These are phyloP conservation scores for Lecanicillium sp. DNA, from an alignment of 2,329 filamentous ascomycete genomes.

Conservation along the genomic window DNA sequence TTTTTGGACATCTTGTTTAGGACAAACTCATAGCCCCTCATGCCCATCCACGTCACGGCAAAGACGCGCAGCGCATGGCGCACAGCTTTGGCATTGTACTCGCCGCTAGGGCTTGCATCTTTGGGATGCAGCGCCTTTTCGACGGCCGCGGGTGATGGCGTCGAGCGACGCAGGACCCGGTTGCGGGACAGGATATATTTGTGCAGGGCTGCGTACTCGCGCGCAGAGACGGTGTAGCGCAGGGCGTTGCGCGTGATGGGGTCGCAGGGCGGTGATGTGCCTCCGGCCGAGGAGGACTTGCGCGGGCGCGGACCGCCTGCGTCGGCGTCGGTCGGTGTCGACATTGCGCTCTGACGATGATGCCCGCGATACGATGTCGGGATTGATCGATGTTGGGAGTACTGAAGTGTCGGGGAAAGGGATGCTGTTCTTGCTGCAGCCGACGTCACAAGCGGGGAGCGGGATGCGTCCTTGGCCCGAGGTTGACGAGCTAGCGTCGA, in stretches of 20 bases:
- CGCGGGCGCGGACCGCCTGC: constrained; percentile 1
- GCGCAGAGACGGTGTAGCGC: constrained; percentile 75
- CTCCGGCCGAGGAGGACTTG: constrained; percentile 11
- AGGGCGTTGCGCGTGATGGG: constrained; percentile 77
- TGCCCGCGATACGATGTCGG: no score
- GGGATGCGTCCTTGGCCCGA: no score
- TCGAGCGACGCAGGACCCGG: constrained; percentile 43
- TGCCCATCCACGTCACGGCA: constrained; percentile 49
- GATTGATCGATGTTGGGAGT: no score
- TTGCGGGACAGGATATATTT: constrained; percentile 73
- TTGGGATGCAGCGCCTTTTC: constrained; percentile 28
- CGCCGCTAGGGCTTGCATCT: constrained; percentile 28
- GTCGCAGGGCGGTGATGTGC: constrained; percentile 33
- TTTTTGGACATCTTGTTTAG: constrained; percentile 36
- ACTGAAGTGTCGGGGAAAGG: no score
- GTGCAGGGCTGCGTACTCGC: constrained; percentile 80
- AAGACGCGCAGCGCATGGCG: constrained; percentile 66
- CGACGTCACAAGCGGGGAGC: no score
- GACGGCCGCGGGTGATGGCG: constrained; percentile 48
- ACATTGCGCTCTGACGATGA: neutral
- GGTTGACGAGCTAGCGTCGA: no score
- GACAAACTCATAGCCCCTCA: constrained; percentile 55
- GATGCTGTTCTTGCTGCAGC: no score
- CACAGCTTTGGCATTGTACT: constrained; percentile 62
- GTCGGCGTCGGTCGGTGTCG: constrained; percentile 3